Evolutionary conservation across 176 grass and related monocot genomes (phyloP).

Genomic region (Guadua angustifolia): DNA sequence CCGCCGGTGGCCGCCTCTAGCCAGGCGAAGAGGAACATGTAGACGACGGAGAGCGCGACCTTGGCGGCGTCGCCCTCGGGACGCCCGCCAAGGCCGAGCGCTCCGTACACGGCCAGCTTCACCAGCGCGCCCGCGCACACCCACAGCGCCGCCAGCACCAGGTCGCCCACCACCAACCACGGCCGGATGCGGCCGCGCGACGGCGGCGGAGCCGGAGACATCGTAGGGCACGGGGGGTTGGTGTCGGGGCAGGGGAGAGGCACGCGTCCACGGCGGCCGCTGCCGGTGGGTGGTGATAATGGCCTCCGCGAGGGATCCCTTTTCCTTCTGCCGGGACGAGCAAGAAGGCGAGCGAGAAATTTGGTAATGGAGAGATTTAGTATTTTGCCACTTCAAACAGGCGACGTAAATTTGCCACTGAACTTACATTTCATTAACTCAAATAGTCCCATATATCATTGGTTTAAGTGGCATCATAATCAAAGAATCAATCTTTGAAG

Average conservation of each 20-base stretch:
- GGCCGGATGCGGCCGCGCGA: constrained; percentile 42
- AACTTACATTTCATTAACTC: no score
- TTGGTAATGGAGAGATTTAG: no score
- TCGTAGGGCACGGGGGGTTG: background rate
- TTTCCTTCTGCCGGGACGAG: constrained; percentile 37
- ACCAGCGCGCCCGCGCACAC: constrained; percentile 87
- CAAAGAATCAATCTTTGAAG: no score
- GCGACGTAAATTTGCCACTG: no score
- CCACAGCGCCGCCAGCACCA: constrained; percentile 71
- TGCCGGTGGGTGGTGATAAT: background rate
- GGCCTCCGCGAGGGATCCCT: constrained; percentile 4
- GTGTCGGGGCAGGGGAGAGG: background rate
- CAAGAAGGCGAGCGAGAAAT: constrained; percentile 26
- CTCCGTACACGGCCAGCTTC: constrained; percentile 70
- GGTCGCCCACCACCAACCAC: constrained; percentile 62
- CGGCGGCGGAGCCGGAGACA: constrained; percentile 41
- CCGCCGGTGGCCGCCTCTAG: constrained; percentile 62
- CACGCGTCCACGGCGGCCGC: background rate
- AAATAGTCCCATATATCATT: no score
- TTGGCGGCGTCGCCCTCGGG: constrained; percentile 73
- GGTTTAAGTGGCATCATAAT: no score
- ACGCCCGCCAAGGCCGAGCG: constrained; percentile 51
- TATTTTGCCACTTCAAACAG: no score
- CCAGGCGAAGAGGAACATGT: constrained; percentile 98
- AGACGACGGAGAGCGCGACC: constrained; percentile 69